Percentiles rank a stretch among this genome's conserved stretches.
Evolutionary conservation across 225 moss, liverwort and hornwort genomes (phyloP).

Genomic region (Polytrichum formosum): DNA sequence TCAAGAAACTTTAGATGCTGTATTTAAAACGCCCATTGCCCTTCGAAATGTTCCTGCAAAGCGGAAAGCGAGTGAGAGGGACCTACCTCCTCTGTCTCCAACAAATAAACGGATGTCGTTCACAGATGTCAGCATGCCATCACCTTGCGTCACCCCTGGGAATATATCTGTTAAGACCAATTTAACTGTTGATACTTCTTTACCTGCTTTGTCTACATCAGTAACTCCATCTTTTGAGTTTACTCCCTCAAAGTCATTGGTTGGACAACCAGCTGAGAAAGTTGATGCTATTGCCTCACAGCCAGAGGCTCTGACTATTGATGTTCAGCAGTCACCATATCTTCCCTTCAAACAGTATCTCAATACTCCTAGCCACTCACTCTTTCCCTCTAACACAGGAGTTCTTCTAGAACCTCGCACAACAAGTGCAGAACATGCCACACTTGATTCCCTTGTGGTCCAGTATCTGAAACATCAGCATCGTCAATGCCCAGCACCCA

Average conservation of each 20-base stretch:
- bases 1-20: slow-evolving; percentile 42
- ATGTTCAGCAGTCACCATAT: slow-evolving; percentile 73
- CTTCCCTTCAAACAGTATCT: slow-evolving; percentile 76
- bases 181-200: slow-evolving; percentile 50
- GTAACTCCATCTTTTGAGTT: slow-evolving; percentile 30
- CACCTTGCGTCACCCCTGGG: slow-evolving; percentile 81
- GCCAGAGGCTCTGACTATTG: slow-evolving; percentile 51
- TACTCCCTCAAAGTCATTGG: slow-evolving; percentile 40
- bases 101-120: slow-evolving; percentile 71
- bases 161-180: slow-evolving; percentile 60
- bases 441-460: slow-evolving; percentile 91
- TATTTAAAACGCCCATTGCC: slow-evolving; percentile 60
- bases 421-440: slow-evolving; percentile 69
- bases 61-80: slow-evolving; percentile 82
- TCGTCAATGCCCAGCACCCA: slow-evolving; percentile 97
- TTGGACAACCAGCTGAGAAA: slow-evolving; percentile 58
- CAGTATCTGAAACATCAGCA: slow-evolving; percentile 99
- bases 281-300: slow-evolving; percentile 46
- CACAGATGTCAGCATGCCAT: slow-evolving; percentile 61
- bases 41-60: slow-evolving; percentile 64
- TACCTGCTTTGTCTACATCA: slow-evolving; percentile 26
- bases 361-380: slow-evolving; percentile 62
- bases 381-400: slow-evolving; percentile 62
- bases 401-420: slow-evolving; percentile 69
- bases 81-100: slow-evolving; percentile 70